Evolutionary conservation across 805 yeast species (phyloP).

Genomic region (Yamadazyma akitaensis): DNA sequence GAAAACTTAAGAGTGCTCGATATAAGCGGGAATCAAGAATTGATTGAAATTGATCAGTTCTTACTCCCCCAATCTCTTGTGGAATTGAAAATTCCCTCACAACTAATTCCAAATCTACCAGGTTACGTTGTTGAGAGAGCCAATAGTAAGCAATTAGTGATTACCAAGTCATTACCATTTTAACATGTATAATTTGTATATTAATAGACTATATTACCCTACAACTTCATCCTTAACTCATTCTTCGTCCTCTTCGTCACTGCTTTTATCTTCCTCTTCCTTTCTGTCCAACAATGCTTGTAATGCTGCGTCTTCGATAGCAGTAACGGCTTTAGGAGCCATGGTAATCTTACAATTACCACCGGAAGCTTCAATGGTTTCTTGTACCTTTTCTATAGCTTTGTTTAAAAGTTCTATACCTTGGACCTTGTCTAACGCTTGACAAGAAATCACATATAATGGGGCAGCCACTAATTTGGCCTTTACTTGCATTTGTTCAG

Average conservation of each 20-base stretch:
- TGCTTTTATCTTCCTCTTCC: conserved; percentile 83
- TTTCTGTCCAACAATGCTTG: conserved; percentile 93
- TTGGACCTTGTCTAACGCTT: conserved; percentile 84
- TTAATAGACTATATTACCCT: conserved; percentile 1
- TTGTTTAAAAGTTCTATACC: conserved; percentile 77
- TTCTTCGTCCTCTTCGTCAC: conserved; percentile 69
- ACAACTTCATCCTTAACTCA: conserved; percentile 7
- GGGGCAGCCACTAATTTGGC: conserved; percentile 98
- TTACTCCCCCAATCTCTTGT: conserved; percentile 35
- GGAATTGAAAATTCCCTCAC: conserved; percentile 36
- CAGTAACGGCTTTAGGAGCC: conserved; percentile 99
- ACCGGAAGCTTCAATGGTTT: conserved; percentile 65
- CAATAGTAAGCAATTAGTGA: conserved; percentile 28
- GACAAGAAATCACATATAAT: conserved; percentile 87
- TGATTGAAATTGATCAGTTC: conserved; percentile 35
- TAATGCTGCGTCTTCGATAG: conserved; percentile 96
- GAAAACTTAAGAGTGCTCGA: conserved; percentile 31
- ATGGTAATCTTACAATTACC: conserved; percentile 90
- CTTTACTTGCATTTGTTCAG: conserved; percentile 83
- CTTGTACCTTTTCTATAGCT: conserved; percentile 75
- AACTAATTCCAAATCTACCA: conserved; percentile 33
- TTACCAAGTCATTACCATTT: conserved; percentile 29
- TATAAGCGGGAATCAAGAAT: conserved; percentile 41
- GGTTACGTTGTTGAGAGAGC: conserved; percentile 38
- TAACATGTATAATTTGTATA: conserved; percentile 10